Evolutionary conservation across 2,329 filamentous ascomycete genomes (phyloP).

Genomic region (Didymella pomorum): DNA sequence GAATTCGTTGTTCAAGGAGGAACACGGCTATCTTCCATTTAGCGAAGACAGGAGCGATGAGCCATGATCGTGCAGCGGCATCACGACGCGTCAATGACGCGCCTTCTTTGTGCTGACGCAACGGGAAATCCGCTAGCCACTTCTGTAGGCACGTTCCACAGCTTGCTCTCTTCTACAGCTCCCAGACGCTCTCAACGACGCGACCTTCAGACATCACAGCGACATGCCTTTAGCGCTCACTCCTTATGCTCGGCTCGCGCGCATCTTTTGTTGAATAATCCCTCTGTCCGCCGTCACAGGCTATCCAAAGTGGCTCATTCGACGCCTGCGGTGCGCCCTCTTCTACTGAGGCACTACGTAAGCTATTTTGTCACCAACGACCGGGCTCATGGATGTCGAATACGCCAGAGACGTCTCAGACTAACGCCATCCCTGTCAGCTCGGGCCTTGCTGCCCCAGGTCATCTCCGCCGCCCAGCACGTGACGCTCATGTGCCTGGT

Average conservation of each 20-base stretch:
- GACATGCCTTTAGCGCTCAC: too few species aligned
- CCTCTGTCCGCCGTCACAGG: too few species aligned
- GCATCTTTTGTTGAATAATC: too few species aligned
- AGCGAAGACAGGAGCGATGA: too few species aligned
- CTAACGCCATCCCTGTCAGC: conserved; percentile 1
- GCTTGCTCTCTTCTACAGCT: too few species aligned
- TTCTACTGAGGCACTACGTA: not conserved
- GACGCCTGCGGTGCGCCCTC: not conserved
- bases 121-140: not conserved
- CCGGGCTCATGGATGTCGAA: conserved; percentile 6
- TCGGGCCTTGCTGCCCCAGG: conserved; percentile 19
- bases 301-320: not conserved
- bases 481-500: not conserved
- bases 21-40: too few species aligned
- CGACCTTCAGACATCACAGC: not conserved
- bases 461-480: conserved; percentile 2
- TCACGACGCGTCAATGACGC: not conserved
- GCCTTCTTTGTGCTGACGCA: not conserved
- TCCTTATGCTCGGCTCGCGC: too few species aligned
- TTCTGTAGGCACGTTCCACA: not conserved
- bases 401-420: not conserved
- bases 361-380: not conserved
- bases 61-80: not conserved
- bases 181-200: not conserved
- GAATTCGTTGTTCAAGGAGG: too few species aligned